Evolutionary conservation across 441 rosid genomes (phyloP), one percentile per base, ranked within the genome.

Genomic region (Mallotus japonicus): DNA sequence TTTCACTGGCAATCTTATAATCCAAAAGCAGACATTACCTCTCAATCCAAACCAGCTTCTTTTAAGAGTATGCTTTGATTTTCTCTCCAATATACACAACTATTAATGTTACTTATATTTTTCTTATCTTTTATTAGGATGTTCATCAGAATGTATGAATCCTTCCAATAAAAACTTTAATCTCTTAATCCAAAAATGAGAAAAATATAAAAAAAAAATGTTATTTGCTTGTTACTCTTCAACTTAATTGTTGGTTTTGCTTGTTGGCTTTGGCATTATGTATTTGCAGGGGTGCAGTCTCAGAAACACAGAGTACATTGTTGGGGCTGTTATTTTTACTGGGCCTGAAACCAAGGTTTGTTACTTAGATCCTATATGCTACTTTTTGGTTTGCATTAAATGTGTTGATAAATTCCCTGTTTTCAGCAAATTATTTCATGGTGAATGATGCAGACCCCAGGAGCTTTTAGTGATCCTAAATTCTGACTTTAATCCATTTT

Each of bases 281-380:
- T 58, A 70, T 73, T 82, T 75, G 64, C 92, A 96, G 99, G 99
- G 99, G 65, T 96, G 99, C 89, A 92, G 98, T 89, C 96, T 96
- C 75, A 91, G 98, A 85, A 96, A 96, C 85, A 93, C 98, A 0
- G 90, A 85, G 81, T 86, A 83, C 87, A 83, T 94, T 71, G 96
- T 92, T 80, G 99, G 90, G 73, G 85, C 89, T 67, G 93, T 89
- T 77, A 85, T 92, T 60, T 93, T 90, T 85, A 86, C 93, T 10
- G 99, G 97, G 77, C 98, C 86, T 65, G 98, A 94, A 85, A 90
- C 98, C 50, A 96, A 96, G 99, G 99, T 96, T 77, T 61, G 87
- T 76, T 46, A 16, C 58, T 22, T 71, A 75, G 70, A 70, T 59
- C 19, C 1, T 49, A 32, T 8, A 49, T 61, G 50, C 34, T 57